Base-by-base conservation (phyloP, 257 asterid species). In the Haberlea rhodopensis region DNA sequence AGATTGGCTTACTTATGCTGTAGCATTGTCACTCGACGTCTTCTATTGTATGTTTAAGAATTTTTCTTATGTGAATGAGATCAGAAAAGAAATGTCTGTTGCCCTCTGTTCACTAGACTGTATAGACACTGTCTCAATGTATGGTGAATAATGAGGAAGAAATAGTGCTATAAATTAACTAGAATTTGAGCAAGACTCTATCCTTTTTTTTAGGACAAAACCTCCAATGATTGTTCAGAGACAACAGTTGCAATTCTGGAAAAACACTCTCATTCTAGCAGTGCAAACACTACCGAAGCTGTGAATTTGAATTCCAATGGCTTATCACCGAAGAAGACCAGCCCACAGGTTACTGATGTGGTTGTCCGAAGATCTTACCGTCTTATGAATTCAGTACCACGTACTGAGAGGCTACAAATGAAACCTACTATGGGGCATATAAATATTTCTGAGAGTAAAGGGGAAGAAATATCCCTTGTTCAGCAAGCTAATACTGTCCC, bases 361-460 rank as follows among this genome's bases (percentile, higher is more conserved):
- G 22, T 34, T 18, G 9, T 25, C 23, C 63, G 81, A 66, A 32
- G 74, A 54, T 76, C 81, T 53, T 61, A 52, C 20, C 74, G 80
- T 49, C 28, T 67, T 67, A 67, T 23, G 54, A 73, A 9, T 19
- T 28, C 58, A 7, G 15, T 2, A 13, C 31, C n/a, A 24, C 61
- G 34, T 6, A 15, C 3, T 15, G 59, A 18, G 45, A 68, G 16
- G 18, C 25, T 53, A 40, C 29, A 31, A 15, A 20, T 8, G 21
- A 49, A 10, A 60, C 56, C 55, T 53, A 19, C 6, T 43, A 51
- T 19, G 15, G 66, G 57, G 63, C 65, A 61, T 53, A 45, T 66
- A 2, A 62, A 65, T 27, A 28, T 51, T 55, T 62, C 6, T 45
- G 74, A 58, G 34, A 53, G 10, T 40, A 65, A 59, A 19, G 48